Base-by-base conservation (phyloP, 2,329 filamentous ascomycete genomes). In the Passalora sequoiae region DNA sequence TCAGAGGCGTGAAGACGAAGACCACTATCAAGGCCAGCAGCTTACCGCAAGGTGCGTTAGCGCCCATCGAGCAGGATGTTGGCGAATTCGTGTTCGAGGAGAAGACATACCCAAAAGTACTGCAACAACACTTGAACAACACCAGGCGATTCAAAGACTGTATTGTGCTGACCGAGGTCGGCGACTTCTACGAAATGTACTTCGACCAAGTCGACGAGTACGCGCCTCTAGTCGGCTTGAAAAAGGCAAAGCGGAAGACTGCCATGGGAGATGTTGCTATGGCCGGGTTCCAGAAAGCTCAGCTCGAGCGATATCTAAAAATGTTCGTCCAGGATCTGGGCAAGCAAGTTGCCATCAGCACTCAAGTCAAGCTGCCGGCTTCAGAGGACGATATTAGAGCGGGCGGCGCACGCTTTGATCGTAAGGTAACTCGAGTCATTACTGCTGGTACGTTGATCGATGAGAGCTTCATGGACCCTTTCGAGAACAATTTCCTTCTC, bases 121-220 rank as follows among this genome's bases (percentile, higher is more conserved):
- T 97, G 45, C 79, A 88, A 60, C 89, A 95, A 63, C 91, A 87
- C 20, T 79, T 81, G 44, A 86, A 82, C 54, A 94, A 95, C 67
- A 95, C 97, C 83, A 76, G 81, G 55, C 89, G 84, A 59, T 96
- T 94, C 68, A 79, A 82, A 58, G 88, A 94, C 58, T 97, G 91
- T 66, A 85, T 98, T 28, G 66, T 98, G 6, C 70, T 98, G 47
- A 98, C 92, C 3, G 80, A 91, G 44, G 89, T 98, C 20, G 92
- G 92, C 43, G 84, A 89, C 47, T 98, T 98, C 68, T 98, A 97
- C 67, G 92, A 98, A 77, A 72, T 98, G 46, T 98, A 98, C 69
- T 94, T 97, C 65, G 85, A 94, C 58, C 89, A 98, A 63, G 92
- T 94, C 8, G 86, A 94, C 46, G 83, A 95, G 60, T 85, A 84